Conservation (phyloP, 139 green algal genomes). For the Tetradesmus lagerheimii region DNA sequence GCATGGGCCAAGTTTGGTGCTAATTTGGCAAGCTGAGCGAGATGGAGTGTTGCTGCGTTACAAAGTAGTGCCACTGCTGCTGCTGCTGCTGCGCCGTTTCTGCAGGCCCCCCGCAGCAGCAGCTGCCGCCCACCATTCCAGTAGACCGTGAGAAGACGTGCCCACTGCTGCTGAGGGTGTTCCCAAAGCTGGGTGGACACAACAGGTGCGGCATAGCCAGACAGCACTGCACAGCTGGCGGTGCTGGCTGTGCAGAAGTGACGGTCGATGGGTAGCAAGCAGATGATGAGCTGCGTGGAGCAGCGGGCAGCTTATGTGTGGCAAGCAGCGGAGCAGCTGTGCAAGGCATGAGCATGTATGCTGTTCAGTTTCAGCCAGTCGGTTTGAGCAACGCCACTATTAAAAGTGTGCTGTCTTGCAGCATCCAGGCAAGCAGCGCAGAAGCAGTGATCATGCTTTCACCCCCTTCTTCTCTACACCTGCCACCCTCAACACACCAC, state of each 20-base stretch:
- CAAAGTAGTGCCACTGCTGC: not conserved
- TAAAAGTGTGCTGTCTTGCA: too few relatives aligned
- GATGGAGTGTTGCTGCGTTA: too few relatives aligned
- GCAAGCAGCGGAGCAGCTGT: too few relatives aligned
- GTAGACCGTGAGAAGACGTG: slow-evolving; percentile 77
- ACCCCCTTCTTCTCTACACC: not conserved
- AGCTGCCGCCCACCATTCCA: slow-evolving; percentile 18
- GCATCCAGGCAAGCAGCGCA: too few relatives aligned
- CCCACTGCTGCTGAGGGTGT: slow-evolving; percentile 90
- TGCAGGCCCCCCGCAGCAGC: slow-evolving; percentile 19
- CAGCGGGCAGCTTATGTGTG: too few relatives aligned
- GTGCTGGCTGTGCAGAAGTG: not conserved
- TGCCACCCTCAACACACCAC: slow-evolving; percentile 23
- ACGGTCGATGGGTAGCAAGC: too few relatives aligned
- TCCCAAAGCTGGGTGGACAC: slow-evolving; percentile 78
- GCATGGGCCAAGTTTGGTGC: too few relatives aligned
- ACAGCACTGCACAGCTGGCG: not conserved
- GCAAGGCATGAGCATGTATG: too few relatives aligned
- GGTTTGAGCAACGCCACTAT: too few relatives aligned
- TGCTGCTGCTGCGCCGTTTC: not conserved
- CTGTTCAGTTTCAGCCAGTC: too few relatives aligned
- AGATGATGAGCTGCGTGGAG: too few relatives aligned
- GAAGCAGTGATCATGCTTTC: not conserved
- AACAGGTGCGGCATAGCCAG: slow-evolving; percentile 54
- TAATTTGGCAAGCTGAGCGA: too few relatives aligned